Evolutionary conservation across 805 yeast genomes (phyloP), one percentile per base, ranked within the genome.

Genomic region (Zygoascus tannicola): DNA sequence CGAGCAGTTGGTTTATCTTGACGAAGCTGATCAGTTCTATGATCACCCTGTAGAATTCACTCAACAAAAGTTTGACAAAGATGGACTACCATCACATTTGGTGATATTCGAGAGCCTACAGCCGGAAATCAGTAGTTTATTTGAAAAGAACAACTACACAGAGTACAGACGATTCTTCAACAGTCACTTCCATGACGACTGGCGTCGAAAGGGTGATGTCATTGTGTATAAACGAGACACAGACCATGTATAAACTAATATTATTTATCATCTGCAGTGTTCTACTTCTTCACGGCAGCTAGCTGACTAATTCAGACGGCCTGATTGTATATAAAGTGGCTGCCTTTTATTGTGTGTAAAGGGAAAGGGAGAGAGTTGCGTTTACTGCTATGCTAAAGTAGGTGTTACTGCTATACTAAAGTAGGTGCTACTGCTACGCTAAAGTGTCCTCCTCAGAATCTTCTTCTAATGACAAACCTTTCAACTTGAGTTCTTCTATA

Each of bases 11-110:
- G 35, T 49, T 0, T 92, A 92, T 56, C 67, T 74, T 63, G 98
- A 90, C 58, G 95, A 88, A 59, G 85, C 95, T 37, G 97, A 92
- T 58, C 64, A 65, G 42, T 81, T 92, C 50, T 92, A 84, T 58
- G 79, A 73, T 8, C 67, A 85, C 52, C 85, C 92, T 0, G 45
- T 49, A 0, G 30, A 26, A 26, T 26, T 26, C 30, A 26, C 30
- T 12, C 7, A 12, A 26, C 30, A 26, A 26, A 45, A 42, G n/a
- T 90, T 80, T 55, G 47, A 88, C n/a, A 52, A 56, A n/a, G 35
- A 46, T 36, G 44, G 45, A 2, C 19, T 28, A 3, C 94, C 96
- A 0, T 67, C 78, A 2, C 84, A 78, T 56, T 53, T 92, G 26
- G 76, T 85, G 0, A 66, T 85, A 12, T 90, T 85, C 56, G 82